Base-by-base conservation (phyloP, 2,329 filamentous ascomycete genomes). In the Corynespora cassiicola region DNA sequence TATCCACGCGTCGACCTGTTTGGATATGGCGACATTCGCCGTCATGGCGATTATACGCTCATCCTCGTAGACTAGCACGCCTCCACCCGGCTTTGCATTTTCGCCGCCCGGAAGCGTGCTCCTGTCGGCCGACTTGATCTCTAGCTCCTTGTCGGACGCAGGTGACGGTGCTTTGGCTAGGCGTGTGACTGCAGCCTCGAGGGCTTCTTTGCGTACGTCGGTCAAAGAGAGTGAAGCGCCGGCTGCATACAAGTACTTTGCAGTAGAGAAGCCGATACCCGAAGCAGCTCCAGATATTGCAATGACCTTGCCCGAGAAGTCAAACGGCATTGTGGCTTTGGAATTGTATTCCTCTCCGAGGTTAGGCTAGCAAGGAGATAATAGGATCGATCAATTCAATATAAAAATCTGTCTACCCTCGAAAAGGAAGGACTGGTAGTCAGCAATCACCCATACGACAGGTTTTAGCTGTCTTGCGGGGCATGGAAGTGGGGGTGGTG, bases 1-100 rank as follows among this genome's bases (percentile, higher is more conserved):
- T 6, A 81, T 59, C 14, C 64, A 70, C 0, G 52, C 39, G 7
- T 69, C 65, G 4, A 79, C 73, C 14, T 71, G 60, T 2, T 41
- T 48, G 7, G 15, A 31, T 16, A n/a, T 31, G 19, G 22, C 24
- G 6, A 36, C 23, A 18, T 36, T 27, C 11, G 19, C 24, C 6
- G 24, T 27, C 23, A 26, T 29, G 8, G 34, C 23, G 15, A 36
- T n/a, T 14, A 36, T 28, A 5, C 24, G 23, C 5, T 18, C 4
- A 11, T 11, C 10, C 11, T 36, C 25, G 34, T 22, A 26, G 16
- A 36, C 25, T 7, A 36, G 28, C 5, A 15, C n/a, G 11, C 7
- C n/a, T 23, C 10, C 11, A 7, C 30, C 22, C 8, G 34, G 28
- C 8, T 31, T 31, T 31, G 28, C 28, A 15, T 31, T 31, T 6